A percentile compares a stretch with the other conserved stretches of the same genome.
These are phyloP conservation scores for Grosmannia penicillata DNA, from an alignment of 2,329 filamentous ascomycete genomes.

Conservation along the genomic window DNA sequence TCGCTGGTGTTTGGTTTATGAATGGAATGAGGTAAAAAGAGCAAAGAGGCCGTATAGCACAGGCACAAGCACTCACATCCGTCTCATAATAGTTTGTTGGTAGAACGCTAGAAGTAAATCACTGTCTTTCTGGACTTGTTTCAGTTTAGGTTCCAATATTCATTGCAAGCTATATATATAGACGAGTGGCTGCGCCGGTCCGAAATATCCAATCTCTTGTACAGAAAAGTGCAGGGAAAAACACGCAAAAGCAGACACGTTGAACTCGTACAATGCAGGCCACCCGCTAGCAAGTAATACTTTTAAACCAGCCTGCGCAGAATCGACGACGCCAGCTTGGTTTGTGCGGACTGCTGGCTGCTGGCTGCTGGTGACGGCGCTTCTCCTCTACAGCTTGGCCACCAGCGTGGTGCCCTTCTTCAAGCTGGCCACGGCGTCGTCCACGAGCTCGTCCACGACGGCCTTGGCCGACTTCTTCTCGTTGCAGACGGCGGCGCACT, in stretches of 20 bases:
- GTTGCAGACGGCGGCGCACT: constrained; percentile 85
- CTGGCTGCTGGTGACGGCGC: too few relatives aligned
- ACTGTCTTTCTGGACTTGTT: background rate
- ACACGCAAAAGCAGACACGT: too few relatives aligned
- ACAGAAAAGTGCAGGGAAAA: too few relatives aligned
- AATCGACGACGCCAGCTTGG: too few relatives aligned
- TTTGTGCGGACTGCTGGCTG: too few relatives aligned
- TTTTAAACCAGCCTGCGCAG: too few relatives aligned
- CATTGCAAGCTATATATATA: background rate
- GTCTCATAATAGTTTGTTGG: background rate
- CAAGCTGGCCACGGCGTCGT: constrained; percentile 60
- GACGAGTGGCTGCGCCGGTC: too few relatives aligned
- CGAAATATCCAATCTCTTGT: too few relatives aligned
- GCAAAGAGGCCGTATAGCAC: background rate
- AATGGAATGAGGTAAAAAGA: background rate
- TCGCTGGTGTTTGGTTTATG: background rate
- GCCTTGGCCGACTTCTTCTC: constrained; percentile 83
- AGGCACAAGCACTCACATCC: background rate
- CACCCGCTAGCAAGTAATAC: too few relatives aligned
- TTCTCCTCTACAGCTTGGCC: constrained; percentile 55
- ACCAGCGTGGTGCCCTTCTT: constrained; percentile 51
- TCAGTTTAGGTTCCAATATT: background rate
- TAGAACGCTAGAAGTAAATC: background rate
- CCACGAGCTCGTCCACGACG: constrained; percentile 88
- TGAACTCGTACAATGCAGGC: too few relatives aligned